Evolutionary conservation across 2,329 filamentous ascomycete species (phyloP), one percentile per base, ranked within the genome.

Genomic region (Emydomyces testavorans): DNA sequence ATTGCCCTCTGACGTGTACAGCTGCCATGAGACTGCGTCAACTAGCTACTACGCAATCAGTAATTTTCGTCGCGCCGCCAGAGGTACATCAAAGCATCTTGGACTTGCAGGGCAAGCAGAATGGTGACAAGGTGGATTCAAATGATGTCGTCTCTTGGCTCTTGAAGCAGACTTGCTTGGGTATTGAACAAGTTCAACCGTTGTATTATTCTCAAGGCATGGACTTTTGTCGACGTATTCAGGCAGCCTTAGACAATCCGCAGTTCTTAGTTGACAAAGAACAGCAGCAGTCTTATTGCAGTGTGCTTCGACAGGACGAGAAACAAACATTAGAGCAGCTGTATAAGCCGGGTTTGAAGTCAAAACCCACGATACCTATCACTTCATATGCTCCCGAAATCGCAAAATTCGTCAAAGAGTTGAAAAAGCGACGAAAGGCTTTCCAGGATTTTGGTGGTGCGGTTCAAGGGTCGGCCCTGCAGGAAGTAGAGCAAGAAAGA

Each of bases 11-110:
- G 21, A 52, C 24, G 16, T 50, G 29, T 39, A 24, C 50, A 77
- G 80, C 79, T 46, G 78, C 79, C 0, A 83, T 84, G 79, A 65
- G 80, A 50, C 60, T 84, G 0, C 70, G 81, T 1, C 74, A 82
- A 38, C 64, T 85, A 0, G 71, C 65, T 0, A 68, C 67, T 1
- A 75, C 74, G 0, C 79, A 83, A 48, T 74, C 73, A 0, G 58
- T 83, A 0, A 61, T 63, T 0, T 74, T 73, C 41, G 70, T 78
- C 16, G 71, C 74, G 0, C 77, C 79, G 0, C 75, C 73, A 0
- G 79, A 83, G 55, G 78, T 82, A 0, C 69, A 81, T 28, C 74
- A 77, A 23, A 79, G 73, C 51, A 80, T 84, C 26, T 54, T 74
- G 0, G 74, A 79, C 48, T 44, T 72, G 0, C 58, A 65, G 11